phyloP scores from a whole-genome alignment of 169 alveolate genomes.

The Neospora caninum region DNA sequence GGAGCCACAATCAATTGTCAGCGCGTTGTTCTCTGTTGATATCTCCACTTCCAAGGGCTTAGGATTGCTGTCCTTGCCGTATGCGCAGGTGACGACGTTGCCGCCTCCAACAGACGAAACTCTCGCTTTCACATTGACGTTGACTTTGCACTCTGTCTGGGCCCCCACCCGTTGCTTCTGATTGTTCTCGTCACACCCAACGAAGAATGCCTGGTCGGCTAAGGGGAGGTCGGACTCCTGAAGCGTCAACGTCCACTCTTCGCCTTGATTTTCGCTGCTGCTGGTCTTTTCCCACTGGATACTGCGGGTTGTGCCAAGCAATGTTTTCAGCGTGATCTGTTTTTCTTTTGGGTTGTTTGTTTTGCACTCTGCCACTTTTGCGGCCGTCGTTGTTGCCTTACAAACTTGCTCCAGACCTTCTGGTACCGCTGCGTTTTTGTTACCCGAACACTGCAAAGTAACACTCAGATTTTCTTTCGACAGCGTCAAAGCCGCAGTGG shows the following conservation, averaged over 20 bases:
- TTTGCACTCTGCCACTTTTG: neutral
- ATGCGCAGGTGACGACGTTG: constrained; percentile 3
- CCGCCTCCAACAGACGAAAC: neutral
- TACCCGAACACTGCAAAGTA: neutral
- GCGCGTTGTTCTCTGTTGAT: neutral
- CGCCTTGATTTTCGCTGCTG: neutral
- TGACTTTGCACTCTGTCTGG: neutral
- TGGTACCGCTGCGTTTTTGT: neutral
- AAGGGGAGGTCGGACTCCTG: neutral
- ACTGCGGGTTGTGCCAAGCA: too few species aligned
- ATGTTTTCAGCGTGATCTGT: too few species aligned
- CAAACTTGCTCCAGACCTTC: neutral
- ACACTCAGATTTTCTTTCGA: neutral
- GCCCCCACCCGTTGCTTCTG: neutral
- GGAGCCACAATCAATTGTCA: neutral
- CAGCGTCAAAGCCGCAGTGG: neutral
- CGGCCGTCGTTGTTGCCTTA: neutral
- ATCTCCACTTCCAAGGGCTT: neutral
- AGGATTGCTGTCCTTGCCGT: neutral
- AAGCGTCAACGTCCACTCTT: neutral
- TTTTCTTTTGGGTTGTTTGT: neutral
- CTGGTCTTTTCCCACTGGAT: too few species aligned
- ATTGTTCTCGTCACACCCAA: neutral
- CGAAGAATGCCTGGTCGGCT: neutral
- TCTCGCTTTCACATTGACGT: neutral